Evolutionary conservation across 129 eudicot species (phyloP).

Genomic region (Chrysanthemum seticuspe): DNA sequence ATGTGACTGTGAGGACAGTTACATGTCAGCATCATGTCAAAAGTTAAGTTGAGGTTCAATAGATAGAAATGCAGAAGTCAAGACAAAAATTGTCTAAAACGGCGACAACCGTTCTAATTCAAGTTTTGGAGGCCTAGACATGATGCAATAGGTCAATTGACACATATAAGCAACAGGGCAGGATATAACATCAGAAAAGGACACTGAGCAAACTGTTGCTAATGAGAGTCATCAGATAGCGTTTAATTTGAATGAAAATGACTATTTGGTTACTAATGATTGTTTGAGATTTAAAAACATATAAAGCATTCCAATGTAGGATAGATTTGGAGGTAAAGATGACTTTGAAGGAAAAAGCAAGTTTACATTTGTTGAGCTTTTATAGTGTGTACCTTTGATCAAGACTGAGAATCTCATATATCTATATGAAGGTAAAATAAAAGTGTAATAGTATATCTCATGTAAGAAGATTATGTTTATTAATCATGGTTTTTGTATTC

Average conservation of each 20-base stretch:
- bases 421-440: not conserved
- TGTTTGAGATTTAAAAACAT: not conserved
- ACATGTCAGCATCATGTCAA: constrained; percentile 25
- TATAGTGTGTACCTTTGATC: not conserved
- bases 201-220: constrained; percentile 25
- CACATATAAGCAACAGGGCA: constrained; percentile 32
- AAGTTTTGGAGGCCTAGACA: constrained; percentile 53
- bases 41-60: constrained; percentile 27
- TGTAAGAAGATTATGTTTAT: not conserved
- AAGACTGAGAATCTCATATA: not conserved
- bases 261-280: constrained; percentile 6
- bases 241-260: constrained; percentile 21
- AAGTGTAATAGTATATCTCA: not conserved
- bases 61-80: constrained; percentile 25
- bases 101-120: constrained; percentile 31
- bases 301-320: not conserved
- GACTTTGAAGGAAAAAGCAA: not conserved
- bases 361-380: not conserved
- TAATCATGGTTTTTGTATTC: not conserved
- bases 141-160: constrained; percentile 29
- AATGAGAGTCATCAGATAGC: constrained; percentile 29
- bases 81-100: constrained; percentile 29
- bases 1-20: constrained; percentile 50
- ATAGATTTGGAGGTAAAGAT: not conserved
- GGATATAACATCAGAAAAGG: constrained; percentile 23